Percentiles rank a stretch among this genome's conserved stretches.
Evolutionary conservation across 2,329 filamentous ascomycete genomes (phyloP).

Genomic region (Cladophialophora chaetospira): DNA sequence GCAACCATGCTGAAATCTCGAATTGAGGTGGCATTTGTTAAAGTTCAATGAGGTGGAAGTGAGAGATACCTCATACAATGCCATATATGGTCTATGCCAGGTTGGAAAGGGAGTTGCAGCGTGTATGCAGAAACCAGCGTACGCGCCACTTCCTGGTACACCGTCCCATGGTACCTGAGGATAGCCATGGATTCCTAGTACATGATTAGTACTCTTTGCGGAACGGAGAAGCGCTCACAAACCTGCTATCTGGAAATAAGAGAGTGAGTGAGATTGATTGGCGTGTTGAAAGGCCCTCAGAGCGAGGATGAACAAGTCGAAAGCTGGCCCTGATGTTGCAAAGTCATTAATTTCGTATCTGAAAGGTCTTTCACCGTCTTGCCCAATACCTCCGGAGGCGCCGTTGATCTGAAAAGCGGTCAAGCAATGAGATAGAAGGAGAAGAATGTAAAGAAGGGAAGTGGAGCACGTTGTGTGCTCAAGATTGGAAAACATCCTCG

Average conservation of each 20-base stretch:
- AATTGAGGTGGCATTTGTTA: no score
- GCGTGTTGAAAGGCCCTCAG: slow-evolving; percentile 71
- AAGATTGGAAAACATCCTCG: slow-evolving; percentile 13
- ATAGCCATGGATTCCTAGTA: slow-evolving; percentile 77
- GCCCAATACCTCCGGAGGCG: slow-evolving; percentile 34
- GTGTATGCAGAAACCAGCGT: slow-evolving; percentile 75
- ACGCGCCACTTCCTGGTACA: slow-evolving; percentile 43
- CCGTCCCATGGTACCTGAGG: slow-evolving; percentile 64
- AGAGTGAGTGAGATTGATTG: slow-evolving; percentile 64
- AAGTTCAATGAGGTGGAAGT: no score
- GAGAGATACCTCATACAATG: slow-evolving; percentile 56
- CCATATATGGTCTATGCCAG: slow-evolving; percentile 82
- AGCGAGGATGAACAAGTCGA: slow-evolving; percentile 75
- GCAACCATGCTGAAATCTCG: no score
- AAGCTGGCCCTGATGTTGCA: slow-evolving; percentile 60
- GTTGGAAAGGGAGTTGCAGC: slow-evolving; percentile 72
- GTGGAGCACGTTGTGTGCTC: neutral
- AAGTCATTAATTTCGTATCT: slow-evolving; percentile 71
- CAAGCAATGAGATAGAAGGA: slow-evolving; percentile 8
- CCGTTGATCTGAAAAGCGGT: slow-evolving; percentile 36
- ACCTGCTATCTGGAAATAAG: slow-evolving; percentile 80
- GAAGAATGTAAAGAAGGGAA: neutral
- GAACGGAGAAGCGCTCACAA: slow-evolving; percentile 34
- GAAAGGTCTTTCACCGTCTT: slow-evolving; percentile 37
- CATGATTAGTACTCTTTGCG: slow-evolving; percentile 13